Evolutionary conservation across 2,329 filamentous ascomycete species (phyloP), one percentile per base, ranked within the genome.

Genomic region (Grosmannia clavigera): DNA sequence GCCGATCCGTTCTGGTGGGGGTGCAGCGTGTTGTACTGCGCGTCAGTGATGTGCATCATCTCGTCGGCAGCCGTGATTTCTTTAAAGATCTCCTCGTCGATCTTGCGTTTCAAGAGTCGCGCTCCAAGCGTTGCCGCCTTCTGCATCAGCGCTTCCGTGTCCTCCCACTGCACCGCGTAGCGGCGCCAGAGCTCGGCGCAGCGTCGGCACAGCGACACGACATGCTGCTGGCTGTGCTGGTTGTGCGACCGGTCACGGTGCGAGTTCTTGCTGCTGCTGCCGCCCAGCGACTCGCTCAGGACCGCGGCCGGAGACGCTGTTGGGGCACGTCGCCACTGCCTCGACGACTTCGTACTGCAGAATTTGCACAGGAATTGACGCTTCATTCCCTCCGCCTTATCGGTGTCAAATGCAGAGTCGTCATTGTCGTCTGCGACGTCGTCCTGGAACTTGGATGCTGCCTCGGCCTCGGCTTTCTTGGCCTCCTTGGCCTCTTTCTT

Each of bases 161-260:
- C 90, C 72, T 97, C 94, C 85, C 90, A 99, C 65, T 95, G 90
- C 63, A 99, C 90, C 19, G 87, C 92, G 72, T 99, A 99, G 65
- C 92, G 89, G 57, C 94, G 86, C 94, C 94, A 99, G 10, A 99
- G 77, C 67, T 94, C 86, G 31, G 92, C 92, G 69, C 94, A 99
- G 62, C 92, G 85, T 61, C 91, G 81, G 70, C 94, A 99, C 5
- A 99, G 80, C 3, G 92, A 92, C 56, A 92, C 81, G 22, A 95
- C 82, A 43, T 87, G 84, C 66, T 87, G 84, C 60, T 63, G 61
- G 22, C 29, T 60, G 51, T 54, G 63, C 50, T 61, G 61, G 33
- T 55, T 56, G 19, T 80, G 77, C 14, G 82, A 83, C 70, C 92
- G 95, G 65, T 96, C 90, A 72, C 91, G 92, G 67, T 81, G 81